A percentile compares a stretch with the other conserved stretches of the same genome.
phyloP scores from a whole-genome alignment of 805 yeast species.

The Pichia manshurica region DNA sequence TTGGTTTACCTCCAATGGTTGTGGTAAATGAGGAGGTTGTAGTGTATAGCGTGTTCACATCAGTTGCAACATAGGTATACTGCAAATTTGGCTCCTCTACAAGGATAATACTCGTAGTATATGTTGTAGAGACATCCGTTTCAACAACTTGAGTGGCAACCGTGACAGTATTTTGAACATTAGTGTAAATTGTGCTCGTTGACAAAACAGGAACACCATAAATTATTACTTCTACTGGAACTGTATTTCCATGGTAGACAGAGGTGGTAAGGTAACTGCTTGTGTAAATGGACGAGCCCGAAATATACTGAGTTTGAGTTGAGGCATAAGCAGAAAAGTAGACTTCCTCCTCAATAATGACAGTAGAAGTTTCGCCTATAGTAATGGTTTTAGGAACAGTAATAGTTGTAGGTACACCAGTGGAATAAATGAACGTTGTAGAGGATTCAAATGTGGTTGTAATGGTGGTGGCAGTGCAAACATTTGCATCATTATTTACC shows the following conservation, averaged over 20 bases:
- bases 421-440: background rate
- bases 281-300: conserved; percentile 1
- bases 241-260: background rate
- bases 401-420: too few species aligned
- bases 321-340: too few species aligned
- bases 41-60: background rate
- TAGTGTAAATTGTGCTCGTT: background rate
- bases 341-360: too few species aligned
- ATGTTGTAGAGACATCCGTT: background rate
- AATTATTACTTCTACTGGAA: conserved; percentile 1
- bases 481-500: background rate
- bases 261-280: background rate
- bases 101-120: background rate
- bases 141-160: background rate
- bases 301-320: background rate
- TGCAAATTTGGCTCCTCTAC: conserved; percentile 5
- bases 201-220: conserved; percentile 6
- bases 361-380: conserved; percentile 5
- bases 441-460: conserved; percentile 1
- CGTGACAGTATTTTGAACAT: too few species aligned
- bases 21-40: conserved; percentile 4
- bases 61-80: background rate
- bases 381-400: background rate
- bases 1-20: background rate
- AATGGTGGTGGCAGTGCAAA: background rate